phyloP scores from a whole-genome alignment of 2,329 filamentous ascomycete genomes.

The Hymenoscyphus repandus region DNA sequence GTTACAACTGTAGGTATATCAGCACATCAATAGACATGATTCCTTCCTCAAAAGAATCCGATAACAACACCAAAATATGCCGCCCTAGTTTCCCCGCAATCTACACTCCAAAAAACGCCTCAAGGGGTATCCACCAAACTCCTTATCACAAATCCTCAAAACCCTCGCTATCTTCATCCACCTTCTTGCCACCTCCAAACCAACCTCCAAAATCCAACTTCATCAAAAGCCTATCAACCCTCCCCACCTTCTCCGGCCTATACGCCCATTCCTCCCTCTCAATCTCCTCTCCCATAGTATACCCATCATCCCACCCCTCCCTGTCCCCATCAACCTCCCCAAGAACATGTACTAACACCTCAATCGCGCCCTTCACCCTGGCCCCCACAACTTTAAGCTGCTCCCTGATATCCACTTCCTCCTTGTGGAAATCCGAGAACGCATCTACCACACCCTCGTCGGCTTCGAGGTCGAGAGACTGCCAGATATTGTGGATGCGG shows the following conservation, averaged over 20 bases:
- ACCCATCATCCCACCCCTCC: conserved; percentile 32
- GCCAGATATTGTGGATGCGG: conserved; percentile 71
- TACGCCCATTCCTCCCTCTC: conserved; percentile 49
- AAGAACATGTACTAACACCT: conserved; percentile 51
- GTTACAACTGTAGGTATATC: no score
- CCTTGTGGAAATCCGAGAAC: conserved; percentile 63
- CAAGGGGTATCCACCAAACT: no score
- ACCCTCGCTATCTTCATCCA: conserved; percentile 8
- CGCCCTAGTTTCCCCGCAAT: no score
- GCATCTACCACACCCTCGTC: conserved; percentile 78
- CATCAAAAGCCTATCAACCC: conserved; percentile 82
- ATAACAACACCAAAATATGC: no score
- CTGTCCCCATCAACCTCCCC: conserved; percentile 46
- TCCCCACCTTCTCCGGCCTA: conserved; percentile 66
- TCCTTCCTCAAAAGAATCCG: no score
- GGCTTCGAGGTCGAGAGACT: conserved; percentile 71
- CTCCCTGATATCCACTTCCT: conserved; percentile 63
- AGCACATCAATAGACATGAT: no score
- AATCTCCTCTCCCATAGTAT: conserved; percentile 29
- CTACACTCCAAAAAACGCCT: no score
- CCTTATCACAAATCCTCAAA: neutral
- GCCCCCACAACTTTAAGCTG: conserved; percentile 60
- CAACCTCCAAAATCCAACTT: conserved; percentile 62
- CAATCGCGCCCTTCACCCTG: conserved; percentile 62
- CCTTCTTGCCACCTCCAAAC: conserved; percentile 25